Base-by-base conservation (phyloP, 2,329 filamentous ascomycete genomes). In the Alternaria ventricosa region DNA sequence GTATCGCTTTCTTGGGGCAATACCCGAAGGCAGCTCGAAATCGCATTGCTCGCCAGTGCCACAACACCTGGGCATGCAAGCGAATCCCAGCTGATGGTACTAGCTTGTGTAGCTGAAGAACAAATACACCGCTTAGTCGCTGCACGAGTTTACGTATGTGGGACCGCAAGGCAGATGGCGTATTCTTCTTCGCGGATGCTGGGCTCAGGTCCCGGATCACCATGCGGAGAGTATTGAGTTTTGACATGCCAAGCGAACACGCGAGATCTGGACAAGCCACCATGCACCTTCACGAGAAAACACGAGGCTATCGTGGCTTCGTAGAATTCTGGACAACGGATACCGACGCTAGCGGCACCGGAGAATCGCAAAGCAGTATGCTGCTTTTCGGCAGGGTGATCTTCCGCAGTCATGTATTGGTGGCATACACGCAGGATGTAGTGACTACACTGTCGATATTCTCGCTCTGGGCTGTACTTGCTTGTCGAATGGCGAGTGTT, bases 261-360 rank as follows among this genome's bases (percentile, higher is more conserved):
- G 50, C 50, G 43, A 55, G 57, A 43, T 41, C 47, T 49, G 18
- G 50, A 18, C 33, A 54, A 55, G 62, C 54, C 58, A 61, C 54
- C 18, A 54, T 55, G 25, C 62, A 57, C n/a, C 33, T 18, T 57
- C 28, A 47, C 60, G 54, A 57, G 51, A 46, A 41, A 28, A 54
- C 36, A 53, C 33, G 57, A 59, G 49, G 54, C 36, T 33, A 51
- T 51, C 13, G 25, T 27, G 30, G 23, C 46, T 27, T 51, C 46
- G 36, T 27, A 22, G 49, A 47, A 44, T 22, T 41, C 43, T 59
- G 25, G 56, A 54, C 23, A 33, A 33, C 33, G 10, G 28, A 36
- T 46, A 51, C 20, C 20, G 55, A 47, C 28, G 43, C 15, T 43
- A 36, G 25, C 45, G 30, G 49, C 44, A 18, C 28, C 28, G 22